These are phyloP conservation scores for Trapa incisa DNA, from an alignment of 345 rosid genomes.

Conservation along the genomic window DNA sequence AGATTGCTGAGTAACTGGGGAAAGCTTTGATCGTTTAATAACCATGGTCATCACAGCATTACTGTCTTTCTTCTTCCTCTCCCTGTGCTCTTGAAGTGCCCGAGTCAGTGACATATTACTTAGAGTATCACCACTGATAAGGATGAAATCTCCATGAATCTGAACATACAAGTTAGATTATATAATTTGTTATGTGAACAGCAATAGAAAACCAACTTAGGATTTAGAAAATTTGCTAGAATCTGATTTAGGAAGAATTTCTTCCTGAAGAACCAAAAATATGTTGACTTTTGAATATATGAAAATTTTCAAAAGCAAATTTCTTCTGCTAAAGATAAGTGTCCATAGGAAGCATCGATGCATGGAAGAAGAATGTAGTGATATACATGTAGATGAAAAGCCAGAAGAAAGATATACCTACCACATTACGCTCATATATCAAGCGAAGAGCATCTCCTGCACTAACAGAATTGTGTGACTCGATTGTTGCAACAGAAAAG, in stretches of 20 bases:
- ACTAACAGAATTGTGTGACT: slow-evolving; percentile 74
- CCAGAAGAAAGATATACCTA: slow-evolving; percentile 7
- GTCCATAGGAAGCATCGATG: background rate
- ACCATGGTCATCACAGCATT: slow-evolving; percentile 98
- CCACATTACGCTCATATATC: slow-evolving; percentile 78
- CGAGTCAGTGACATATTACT: slow-evolving; percentile 82
- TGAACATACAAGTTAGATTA: slow-evolving; percentile 21
- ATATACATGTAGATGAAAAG: background rate
- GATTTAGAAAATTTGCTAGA: background rate
- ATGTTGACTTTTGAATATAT: background rate
- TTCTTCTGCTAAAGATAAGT: background rate
- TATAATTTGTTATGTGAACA: too few species aligned
- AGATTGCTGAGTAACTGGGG: slow-evolving; percentile 57
- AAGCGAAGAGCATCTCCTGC: slow-evolving; percentile 89
- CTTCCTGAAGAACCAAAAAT: background rate
- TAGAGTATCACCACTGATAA: slow-evolving; percentile 86
- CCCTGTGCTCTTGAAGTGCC: slow-evolving; percentile 72
- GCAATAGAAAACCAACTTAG: background rate
- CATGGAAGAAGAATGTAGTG: background rate
- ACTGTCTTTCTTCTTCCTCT: slow-evolving; percentile 72
- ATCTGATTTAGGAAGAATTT: background rate
- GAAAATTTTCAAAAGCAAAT: background rate
- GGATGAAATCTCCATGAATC: slow-evolving; percentile 89
- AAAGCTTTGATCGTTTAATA: slow-evolving; percentile 61
- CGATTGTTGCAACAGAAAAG: slow-evolving; percentile 48